These are phyloP conservation scores for Bruguiera gymnorhiza DNA, from an alignment of 345 rosid species.

Conservation along the genomic window DNA sequence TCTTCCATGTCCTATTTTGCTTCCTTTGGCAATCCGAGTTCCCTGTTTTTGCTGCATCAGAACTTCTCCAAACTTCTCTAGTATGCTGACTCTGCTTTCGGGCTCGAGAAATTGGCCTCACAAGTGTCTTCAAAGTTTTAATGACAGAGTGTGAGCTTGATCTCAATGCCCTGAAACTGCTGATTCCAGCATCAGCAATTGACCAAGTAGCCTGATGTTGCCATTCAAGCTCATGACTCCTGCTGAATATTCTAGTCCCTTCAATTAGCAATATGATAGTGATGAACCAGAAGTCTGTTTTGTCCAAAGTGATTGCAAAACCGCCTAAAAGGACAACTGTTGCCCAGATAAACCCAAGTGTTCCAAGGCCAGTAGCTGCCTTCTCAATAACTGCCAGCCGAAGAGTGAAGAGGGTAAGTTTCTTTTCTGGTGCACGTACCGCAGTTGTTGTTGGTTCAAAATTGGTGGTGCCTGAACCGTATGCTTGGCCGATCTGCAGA, in stretches of 20 bases:
- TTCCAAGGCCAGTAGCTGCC: slow-evolving; percentile 75
- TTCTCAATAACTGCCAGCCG: slow-evolving; percentile 79
- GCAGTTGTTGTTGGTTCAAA: slow-evolving; percentile 42
- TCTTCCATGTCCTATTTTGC: slow-evolving; percentile 50
- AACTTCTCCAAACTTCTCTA: slow-evolving; percentile 13
- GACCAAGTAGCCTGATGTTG: slow-evolving; percentile 93
- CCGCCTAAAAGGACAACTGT: slow-evolving; percentile 93
- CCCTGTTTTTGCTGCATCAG: slow-evolving; percentile 13
- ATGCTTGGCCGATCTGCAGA: slow-evolving; percentile 43
- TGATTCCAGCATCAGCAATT: slow-evolving; percentile 55
- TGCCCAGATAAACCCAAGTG: slow-evolving; percentile 93
- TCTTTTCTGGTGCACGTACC: slow-evolving; percentile 63
- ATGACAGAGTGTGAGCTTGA: slow-evolving; percentile 42
- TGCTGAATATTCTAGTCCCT: slow-evolving; percentile 79
- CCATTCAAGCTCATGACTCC: slow-evolving; percentile 95
- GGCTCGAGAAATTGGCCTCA: slow-evolving; percentile 23
- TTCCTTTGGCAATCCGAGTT: slow-evolving; percentile 26
- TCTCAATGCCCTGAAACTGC: slow-evolving; percentile 62
- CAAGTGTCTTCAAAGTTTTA: slow-evolving; percentile 21
- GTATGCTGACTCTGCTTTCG: slow-evolving; percentile 24
- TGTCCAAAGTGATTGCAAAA: slow-evolving; percentile 75
- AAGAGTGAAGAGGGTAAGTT: slow-evolving; percentile 82
- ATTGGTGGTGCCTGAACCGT: slow-evolving; percentile 50
- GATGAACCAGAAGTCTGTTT: slow-evolving; percentile 79
- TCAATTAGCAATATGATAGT: slow-evolving; percentile 76